Evolutionary conservation across 1,284 basidiomycete species (phyloP).

Genomic region (Flammula alnicola): DNA sequence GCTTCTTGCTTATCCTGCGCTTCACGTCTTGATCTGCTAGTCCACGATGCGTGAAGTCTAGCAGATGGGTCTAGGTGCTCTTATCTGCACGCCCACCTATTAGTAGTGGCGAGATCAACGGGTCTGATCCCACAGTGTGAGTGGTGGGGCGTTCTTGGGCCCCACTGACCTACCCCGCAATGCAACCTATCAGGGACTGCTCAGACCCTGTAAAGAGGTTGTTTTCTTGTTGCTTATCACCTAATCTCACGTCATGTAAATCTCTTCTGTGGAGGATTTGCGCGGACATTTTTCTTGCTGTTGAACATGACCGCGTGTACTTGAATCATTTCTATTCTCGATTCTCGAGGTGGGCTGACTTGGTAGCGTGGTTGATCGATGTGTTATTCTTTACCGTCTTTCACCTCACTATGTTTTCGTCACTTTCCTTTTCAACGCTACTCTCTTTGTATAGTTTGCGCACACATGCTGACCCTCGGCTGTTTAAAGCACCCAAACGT

Average conservation of each 20-base stretch:
- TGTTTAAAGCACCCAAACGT: conserved; percentile 74
- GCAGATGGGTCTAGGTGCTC: too few species aligned
- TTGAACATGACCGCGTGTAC: too few species aligned
- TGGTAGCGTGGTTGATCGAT: background rate
- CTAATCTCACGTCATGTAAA: background rate
- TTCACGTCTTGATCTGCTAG: too few species aligned
- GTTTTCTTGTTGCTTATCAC: too few species aligned
- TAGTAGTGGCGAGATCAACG: conserved; percentile 1
- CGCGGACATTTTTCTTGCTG: too few species aligned
- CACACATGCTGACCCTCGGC: conserved; percentile 5
- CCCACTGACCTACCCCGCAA: too few species aligned
- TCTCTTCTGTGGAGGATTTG: background rate
- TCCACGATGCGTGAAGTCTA: too few species aligned
- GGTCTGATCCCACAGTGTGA: background rate
- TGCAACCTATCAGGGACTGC: too few species aligned
- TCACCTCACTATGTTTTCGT: background rate
- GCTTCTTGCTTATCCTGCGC: too few species aligned
- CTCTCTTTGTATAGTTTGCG: background rate
- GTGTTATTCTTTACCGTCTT: background rate
- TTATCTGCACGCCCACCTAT: background rate
- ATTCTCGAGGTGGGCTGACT: background rate
- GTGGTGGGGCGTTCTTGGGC: too few species aligned
- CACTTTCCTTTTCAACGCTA: background rate
- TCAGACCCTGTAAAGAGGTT: too few species aligned
- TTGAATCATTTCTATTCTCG: too few species aligned